Percentiles rank a stretch among this genome's conserved stretches.
Evolutionary conservation across 768 basidiomycete genomes (phyloP).

Genomic region (Pulveroboletus ravenelii): DNA sequence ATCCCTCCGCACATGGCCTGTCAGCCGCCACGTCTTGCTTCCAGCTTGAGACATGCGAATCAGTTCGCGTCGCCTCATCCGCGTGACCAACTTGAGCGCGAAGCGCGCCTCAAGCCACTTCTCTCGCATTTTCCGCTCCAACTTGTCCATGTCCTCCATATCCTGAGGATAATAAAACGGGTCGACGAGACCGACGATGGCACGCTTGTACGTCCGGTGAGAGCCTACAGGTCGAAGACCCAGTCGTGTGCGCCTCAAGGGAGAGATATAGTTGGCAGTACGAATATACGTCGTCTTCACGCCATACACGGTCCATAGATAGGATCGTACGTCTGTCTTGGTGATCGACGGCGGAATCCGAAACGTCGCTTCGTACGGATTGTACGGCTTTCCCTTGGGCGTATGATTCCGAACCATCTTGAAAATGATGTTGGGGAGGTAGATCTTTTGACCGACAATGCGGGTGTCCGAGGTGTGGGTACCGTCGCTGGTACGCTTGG

Average conservation of each 20-base stretch:
- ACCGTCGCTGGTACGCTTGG: conserved; percentile 14
- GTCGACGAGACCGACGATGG: conserved; percentile 84
- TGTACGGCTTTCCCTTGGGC: conserved; percentile 72
- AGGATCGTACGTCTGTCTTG: conserved; percentile 87
- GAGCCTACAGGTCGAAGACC: conserved; percentile 30
- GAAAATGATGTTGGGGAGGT: conserved; percentile 86
- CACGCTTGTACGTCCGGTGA: conserved; percentile 77
- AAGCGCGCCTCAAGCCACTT: conserved; percentile 64
- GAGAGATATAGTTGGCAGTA: conserved; percentile 83
- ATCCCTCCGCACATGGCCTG: conserved; percentile 39
- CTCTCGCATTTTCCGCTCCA: conserved; percentile 51
- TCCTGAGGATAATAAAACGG: conserved; percentile 92
- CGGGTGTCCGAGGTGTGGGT: conserved; percentile 41
- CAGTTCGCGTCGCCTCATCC: conserved; percentile 29
- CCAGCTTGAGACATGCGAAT: conserved; percentile 34
- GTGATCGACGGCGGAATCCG: conserved; percentile 85
- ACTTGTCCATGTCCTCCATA: conserved; percentile 67
- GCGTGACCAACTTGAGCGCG: conserved; percentile 35
- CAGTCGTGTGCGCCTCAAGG: conserved; percentile 33
- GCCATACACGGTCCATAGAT: conserved; percentile 80
- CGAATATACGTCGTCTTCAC: conserved; percentile 90
- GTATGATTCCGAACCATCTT: conserved; percentile 82
- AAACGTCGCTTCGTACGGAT: conserved; percentile 93
- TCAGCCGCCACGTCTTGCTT: conserved; percentile 37
- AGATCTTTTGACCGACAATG: conserved; percentile 77